These are phyloP conservation scores for Spizellomyces punctatus DNA, from an alignment of 192 early-diverging fungal species.

Conservation along the genomic window DNA sequence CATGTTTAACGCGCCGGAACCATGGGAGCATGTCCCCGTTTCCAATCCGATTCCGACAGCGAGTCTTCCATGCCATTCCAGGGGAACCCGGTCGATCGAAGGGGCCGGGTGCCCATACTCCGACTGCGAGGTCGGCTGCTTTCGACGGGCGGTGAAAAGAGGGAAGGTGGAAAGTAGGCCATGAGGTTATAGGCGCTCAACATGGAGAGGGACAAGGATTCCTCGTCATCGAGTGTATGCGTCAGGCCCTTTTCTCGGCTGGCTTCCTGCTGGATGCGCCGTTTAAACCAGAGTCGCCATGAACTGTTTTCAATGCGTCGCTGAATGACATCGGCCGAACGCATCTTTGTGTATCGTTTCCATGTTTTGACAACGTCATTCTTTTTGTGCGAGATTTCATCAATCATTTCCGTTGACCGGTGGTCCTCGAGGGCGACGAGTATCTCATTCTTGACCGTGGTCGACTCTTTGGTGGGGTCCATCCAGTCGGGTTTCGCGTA, in stretches of 20 bases:
- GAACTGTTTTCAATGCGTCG: conserved; percentile 47
- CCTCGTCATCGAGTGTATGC: background rate
- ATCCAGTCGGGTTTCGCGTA: conserved; percentile 32
- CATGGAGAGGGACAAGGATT: background rate
- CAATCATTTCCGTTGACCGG: conserved; percentile 39
- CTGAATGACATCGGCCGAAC: conserved; percentile 26
- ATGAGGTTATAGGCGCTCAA: conserved; percentile 29
- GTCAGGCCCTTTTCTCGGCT: background rate
- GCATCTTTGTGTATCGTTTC: conserved; percentile 48
- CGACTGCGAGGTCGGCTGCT: conserved; percentile 14
- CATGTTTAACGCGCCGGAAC: background rate
- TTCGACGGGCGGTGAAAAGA: conserved; percentile 22
- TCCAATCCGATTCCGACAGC: background rate
- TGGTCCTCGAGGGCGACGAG: conserved; percentile 40
- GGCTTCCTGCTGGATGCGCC: conserved; percentile 29
- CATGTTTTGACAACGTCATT: conserved; percentile 50
- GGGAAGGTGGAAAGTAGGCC: conserved; percentile 12
- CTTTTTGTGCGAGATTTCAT: conserved; percentile 45
- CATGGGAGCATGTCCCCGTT: background rate
- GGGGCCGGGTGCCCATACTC: conserved; percentile 18
- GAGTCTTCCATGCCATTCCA: too few species aligned
- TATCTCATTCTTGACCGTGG: conserved; percentile 39
- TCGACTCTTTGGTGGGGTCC: conserved; percentile 18
- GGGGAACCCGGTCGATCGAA: background rate
- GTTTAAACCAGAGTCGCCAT: conserved; percentile 57